A percentile compares a stretch with the other conserved stretches of the same genome.
Conservation (phyloP, 108 stramenopile species). For the Nitzschia inconspicua region DNA sequence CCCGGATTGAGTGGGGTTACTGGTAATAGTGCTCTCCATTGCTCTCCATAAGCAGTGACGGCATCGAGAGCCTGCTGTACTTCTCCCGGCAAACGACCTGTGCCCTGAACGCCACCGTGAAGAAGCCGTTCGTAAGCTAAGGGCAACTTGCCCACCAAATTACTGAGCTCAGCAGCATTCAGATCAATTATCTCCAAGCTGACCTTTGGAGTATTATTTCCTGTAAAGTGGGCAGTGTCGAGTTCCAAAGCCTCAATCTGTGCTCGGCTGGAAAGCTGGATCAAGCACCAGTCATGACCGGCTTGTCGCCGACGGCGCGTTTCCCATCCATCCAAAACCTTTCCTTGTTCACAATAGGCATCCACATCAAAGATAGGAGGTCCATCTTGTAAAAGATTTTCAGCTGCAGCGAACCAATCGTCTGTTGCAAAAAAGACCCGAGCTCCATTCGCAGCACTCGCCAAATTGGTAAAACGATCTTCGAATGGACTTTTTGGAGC, state of each 20-base stretch:
- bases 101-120: constrained; percentile 68
- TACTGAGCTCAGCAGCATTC: constrained; percentile 4
- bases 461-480: constrained; percentile 5
- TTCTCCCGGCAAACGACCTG: constrained; percentile 45
- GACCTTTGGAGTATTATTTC: constrained; percentile 83
- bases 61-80: constrained; percentile 50
- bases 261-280: constrained; percentile 44
- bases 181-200: constrained; percentile 58
- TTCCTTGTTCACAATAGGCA: constrained; percentile 83
- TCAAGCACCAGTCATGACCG: constrained; percentile 93
- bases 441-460: constrained; percentile 17
- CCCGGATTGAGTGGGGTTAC: constrained; percentile 68
- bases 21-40: constrained; percentile 68
- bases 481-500: too few species aligned
- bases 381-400: constrained; percentile 61
- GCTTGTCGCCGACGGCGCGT: constrained; percentile 64
- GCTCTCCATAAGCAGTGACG: constrained; percentile 17
- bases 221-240: constrained; percentile 93
- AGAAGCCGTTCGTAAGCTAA: constrained; percentile 49
- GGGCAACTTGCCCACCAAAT: constrained; percentile 46
- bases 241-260: constrained; percentile 45
- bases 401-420: constrained; percentile 91
- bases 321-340: constrained; percentile 97
- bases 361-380: constrained; percentile 76
- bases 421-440: constrained; percentile 80